Conservation (phyloP, 192 early-diverging fungal genomes). For the Umbelopsis ramanniana region DNA sequence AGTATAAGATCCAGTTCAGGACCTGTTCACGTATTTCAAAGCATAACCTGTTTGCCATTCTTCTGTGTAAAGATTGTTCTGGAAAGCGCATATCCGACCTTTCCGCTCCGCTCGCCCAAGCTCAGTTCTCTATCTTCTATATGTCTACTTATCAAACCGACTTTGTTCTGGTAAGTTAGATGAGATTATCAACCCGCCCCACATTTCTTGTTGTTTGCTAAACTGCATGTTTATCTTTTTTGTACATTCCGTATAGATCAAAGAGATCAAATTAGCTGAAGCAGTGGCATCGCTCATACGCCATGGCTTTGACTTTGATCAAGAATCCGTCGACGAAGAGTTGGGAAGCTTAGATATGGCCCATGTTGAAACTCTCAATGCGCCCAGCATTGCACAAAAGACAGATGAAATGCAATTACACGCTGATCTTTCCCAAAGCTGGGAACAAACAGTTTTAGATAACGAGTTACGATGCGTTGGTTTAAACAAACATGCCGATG, state of each 20-base stretch:
- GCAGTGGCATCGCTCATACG: constrained; percentile 57
- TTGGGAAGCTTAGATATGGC: constrained; percentile 22
- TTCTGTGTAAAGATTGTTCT: constrained; percentile 28
- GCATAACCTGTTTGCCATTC: background rate
- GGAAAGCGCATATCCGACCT: constrained; percentile 64
- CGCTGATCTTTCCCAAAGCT: constrained; percentile 32
- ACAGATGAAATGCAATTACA: background rate
- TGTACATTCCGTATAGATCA: constrained; percentile 44
- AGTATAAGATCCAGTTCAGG: background rate
- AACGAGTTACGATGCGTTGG: constrained; percentile 65
- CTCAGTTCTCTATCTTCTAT: constrained; percentile 75
- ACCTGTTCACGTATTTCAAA: too few relatives aligned
- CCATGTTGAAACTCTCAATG: constrained; percentile 19
- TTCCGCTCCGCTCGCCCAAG: constrained; percentile 57
- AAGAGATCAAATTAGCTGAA: constrained; percentile 59
- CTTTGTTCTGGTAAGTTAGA: constrained; percentile 64
- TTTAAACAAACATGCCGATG: constrained; percentile 60
- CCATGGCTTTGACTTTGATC: constrained; percentile 45
- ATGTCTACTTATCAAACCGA: constrained; percentile 78
- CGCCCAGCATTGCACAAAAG: background rate
- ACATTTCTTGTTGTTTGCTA: background rate
- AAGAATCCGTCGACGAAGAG: constrained; percentile 41
- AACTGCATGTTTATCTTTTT: background rate
- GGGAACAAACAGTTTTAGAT: constrained; percentile 48
- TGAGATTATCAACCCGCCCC: background rate